A percentile compares a stretch with the other conserved stretches of the same genome.
phyloP scores from a whole-genome alignment of 768 basidiomycete genomes.

The Filobasidium floriforme region DNA sequence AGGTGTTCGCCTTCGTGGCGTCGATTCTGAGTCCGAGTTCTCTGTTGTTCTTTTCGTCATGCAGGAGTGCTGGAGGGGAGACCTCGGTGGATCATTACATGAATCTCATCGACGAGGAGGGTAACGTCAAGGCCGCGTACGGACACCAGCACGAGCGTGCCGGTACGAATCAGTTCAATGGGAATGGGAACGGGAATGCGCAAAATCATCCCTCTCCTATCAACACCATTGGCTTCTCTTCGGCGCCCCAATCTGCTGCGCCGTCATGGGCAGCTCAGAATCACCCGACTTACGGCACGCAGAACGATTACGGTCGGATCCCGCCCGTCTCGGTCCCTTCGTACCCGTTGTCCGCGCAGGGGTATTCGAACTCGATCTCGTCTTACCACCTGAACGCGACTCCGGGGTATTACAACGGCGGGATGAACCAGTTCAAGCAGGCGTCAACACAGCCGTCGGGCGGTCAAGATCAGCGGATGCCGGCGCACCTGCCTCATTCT shows the following conservation, averaged over 20 bases:
- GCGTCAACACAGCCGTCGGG: not conserved
- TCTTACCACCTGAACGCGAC: conserved; percentile 7
- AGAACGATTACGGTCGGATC: not conserved
- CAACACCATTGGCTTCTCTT: not conserved
- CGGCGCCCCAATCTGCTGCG: not conserved
- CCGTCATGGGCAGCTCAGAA: no score
- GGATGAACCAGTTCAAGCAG: not conserved
- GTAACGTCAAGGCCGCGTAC: not conserved
- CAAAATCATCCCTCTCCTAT: not conserved
- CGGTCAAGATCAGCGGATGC: not conserved
- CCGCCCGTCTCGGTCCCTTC: not conserved
- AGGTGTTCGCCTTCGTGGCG: not conserved
- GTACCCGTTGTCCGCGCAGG: not conserved
- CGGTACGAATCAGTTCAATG: not conserved
- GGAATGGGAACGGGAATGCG: not conserved
- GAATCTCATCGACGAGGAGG: conserved; percentile 1
- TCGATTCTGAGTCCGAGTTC: not conserved
- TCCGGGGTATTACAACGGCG: not conserved
- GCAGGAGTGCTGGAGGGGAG: not conserved
- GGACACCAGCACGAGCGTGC: no score
- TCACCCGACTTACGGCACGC: no score
- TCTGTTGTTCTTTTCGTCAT: not conserved
- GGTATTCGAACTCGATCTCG: conserved; percentile 2
- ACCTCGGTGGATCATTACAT: conserved; percentile 5
- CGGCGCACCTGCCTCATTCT: no score